These are phyloP conservation scores for Boletus huronensis DNA, from an alignment of 768 basidiomycete species.

Conservation along the genomic window DNA sequence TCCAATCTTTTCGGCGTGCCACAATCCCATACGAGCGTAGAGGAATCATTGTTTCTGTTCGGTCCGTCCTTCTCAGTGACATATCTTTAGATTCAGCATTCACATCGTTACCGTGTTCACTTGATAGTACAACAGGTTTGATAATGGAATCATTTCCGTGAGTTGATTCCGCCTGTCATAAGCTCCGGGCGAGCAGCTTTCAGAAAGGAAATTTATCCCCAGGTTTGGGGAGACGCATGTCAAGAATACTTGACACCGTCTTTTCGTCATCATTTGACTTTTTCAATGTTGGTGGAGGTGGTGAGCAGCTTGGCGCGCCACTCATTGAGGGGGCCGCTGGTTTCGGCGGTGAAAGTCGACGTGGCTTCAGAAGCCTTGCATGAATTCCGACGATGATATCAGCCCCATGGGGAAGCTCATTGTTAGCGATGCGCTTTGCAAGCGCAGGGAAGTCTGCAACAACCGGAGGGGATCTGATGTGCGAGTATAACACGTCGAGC, in stretches of 20 bases:
- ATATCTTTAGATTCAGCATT: neutral
- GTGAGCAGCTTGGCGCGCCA: neutral
- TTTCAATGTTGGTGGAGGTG: neutral
- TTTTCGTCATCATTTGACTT: neutral
- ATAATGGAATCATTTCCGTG: neutral
- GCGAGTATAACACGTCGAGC: conserved; percentile 16
- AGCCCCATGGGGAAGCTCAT: conserved; percentile 20
- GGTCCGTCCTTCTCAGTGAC: neutral
- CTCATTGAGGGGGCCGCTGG: neutral
- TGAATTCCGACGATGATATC: conserved; percentile 21
- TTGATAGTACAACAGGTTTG: neutral
- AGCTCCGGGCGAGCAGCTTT: neutral
- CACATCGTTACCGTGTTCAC: neutral
- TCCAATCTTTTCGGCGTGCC: neutral
- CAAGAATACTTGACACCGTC: no score
- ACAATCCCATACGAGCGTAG: neutral
- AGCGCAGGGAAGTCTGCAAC: conserved; percentile 12
- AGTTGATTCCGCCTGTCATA: neutral
- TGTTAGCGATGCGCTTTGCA: conserved; percentile 13
- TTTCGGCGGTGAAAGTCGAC: neutral
- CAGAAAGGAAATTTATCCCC: neutral
- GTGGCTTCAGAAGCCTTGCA: conserved; percentile 12
- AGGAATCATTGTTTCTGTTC: neutral
- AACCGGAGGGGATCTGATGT: conserved; percentile 18
- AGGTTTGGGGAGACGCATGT: no score